Base-by-base conservation (phyloP, 1,139 yeast species). In the Debaryomyces coudertii region DNA sequence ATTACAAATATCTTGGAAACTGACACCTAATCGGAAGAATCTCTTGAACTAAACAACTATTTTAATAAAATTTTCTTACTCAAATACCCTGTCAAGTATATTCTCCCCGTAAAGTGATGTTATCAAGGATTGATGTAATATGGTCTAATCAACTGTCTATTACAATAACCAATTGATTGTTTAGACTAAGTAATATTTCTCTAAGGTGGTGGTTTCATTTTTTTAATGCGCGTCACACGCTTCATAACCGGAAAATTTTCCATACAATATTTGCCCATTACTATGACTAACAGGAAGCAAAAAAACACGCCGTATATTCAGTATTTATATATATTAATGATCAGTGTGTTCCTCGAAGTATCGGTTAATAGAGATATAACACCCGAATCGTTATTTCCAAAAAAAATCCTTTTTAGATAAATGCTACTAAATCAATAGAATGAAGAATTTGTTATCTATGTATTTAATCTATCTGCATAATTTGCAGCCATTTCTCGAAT, bases 401-500 rank as follows among this genome's bases (percentile, higher is more conserved):
- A 18, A 33, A 36, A 25, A 14, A 8, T 11, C 3, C 15, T 5
- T 25, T 25, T 18, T 20, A 8, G n/a, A 11, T 25, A 24, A 15
- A 36, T 36, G 9, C 11, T 11, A 16, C 31, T 15, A 18, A 12
- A 2, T 5, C 16, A 15, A 20, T 20, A 20, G 25, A 20, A n/a
- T 20, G 25, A n/a, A n/a, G 15, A 27, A 5, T 12, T 16, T 28
- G 24, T 38, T 18, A 38, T 28, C 25, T 38, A 29, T 12, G 15
- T 36, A 5, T 18, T 23, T 9, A 16, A 23, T 24, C 30, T 11
- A 25, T 16, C 38, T 18, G 36, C 38, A 36, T 40, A 50, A 50
- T 52, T 52, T 52, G 55, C 55, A 52, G 51, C 55, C 55, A 52
- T 49, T 52, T 50, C 44, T 15, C 33, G 28, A n/a, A 16, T 22